Evolutionary conservation across 257 asterid genomes (phyloP), one percentile per base, ranked within the genome.

Genomic region (Ilex aquifolium): DNA sequence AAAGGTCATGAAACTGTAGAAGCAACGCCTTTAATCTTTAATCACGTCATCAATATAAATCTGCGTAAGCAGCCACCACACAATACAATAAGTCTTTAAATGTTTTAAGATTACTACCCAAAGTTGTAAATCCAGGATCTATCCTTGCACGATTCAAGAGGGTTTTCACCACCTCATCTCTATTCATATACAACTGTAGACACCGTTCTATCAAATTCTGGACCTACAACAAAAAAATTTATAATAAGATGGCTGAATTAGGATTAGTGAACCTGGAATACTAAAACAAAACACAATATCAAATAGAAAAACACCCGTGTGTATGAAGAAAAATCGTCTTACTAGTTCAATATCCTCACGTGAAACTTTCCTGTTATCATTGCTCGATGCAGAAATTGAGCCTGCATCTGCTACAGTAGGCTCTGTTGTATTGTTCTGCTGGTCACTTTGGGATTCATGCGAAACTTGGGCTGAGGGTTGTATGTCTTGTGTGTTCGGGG

Each of bases 341-440:
- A 93, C 99, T 46, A 90, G 95, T 76, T 90, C 97, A 55, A 93
- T 93, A 68, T 93, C 99, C 69, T 90, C 94, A 9, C 97, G 95
- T 60, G 97, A 87, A 68, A 93, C 96, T 83, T 87, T 93, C 79
- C 88, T 80, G 66, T 83, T 84, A 61, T 84, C 95, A 36, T 78
- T 87, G 87, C 94, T 83, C 32, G 96, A 82, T 57, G 73, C 90
- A 4, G 96, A 88, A 75, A 85, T 91, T 14, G 99, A 93, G 65
- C 87, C 95, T 27, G 99, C 77, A 79, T 93, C 99, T 51, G 91
- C 85, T 69, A 87, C 71, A 56, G 87, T 91, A 62, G 82, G 80
- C 68, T 92, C 91, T 1, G 90, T 55, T 56, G 78, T 79, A 65
- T 80, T 77, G 61, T 82, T 89, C 48, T 77, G 82, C 59, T 42